These are phyloP conservation scores for Amaranthus tricolor DNA, from an alignment of 179 eudicot species.

Conservation along the genomic window DNA sequence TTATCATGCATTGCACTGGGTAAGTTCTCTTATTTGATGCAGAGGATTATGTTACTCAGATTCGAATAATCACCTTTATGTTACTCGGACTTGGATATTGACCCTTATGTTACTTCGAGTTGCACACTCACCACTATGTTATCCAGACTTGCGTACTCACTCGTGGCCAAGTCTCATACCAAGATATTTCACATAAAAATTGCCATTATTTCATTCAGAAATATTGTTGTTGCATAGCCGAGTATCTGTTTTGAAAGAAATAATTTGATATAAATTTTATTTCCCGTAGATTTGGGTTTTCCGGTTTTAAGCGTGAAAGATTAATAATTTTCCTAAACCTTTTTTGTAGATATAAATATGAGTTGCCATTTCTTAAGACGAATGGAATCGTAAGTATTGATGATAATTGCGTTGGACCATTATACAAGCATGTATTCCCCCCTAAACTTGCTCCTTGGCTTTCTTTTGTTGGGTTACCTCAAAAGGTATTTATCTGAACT, in stretches of 20 bases:
- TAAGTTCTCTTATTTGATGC: constrained; percentile 10
- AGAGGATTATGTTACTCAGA: not conserved
- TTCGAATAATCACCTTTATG: too few relatives aligned
- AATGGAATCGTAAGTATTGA: constrained; percentile 45
- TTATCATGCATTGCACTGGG: constrained; percentile 46
- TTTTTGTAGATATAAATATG: constrained; percentile 35
- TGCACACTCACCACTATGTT: too few relatives aligned
- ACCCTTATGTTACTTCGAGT: too few relatives aligned
- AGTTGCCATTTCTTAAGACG: constrained; percentile 47
- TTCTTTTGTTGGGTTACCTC: constrained; percentile 46
- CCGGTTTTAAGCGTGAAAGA: not conserved
- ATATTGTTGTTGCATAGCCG: too few relatives aligned
- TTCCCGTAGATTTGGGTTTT: not conserved
- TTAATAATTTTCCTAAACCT: not conserved
- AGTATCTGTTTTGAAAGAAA: too few relatives aligned
- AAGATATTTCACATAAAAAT: too few relatives aligned
- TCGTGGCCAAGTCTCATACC: too few relatives aligned
- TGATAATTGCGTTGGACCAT: constrained; percentile 53
- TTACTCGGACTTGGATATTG: too few relatives aligned
- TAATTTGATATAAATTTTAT: not conserved
- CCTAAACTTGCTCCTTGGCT: constrained; percentile 47
- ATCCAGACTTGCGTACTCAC: too few relatives aligned
- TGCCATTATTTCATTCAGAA: too few relatives aligned
- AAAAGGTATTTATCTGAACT: constrained; percentile 20
- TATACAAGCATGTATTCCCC: constrained; percentile 51